phyloP scores from a whole-genome alignment of 371 early-diverging fungal genomes.

The Apophysomyces trapeziformis region DNA sequence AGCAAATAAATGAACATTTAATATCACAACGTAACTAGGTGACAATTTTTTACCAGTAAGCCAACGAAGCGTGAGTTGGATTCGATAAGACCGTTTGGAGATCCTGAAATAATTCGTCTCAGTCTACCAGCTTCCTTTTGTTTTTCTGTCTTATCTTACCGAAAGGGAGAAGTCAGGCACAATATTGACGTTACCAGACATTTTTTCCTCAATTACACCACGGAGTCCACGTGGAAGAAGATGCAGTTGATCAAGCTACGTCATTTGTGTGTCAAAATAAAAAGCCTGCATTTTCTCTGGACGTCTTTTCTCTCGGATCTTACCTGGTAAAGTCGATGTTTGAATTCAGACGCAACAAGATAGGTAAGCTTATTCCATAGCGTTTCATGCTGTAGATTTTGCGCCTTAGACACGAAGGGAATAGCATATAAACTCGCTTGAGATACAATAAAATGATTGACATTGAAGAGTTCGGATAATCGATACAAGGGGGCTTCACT shows the following conservation, averaged over 20 bases:
- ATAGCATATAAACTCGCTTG: slow-evolving; percentile 71
- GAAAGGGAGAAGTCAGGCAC: slow-evolving; percentile 54
- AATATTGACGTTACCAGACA: slow-evolving; percentile 73
- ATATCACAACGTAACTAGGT: background rate
- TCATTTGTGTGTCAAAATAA: background rate
- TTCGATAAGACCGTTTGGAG: slow-evolving; percentile 76
- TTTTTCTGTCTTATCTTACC: slow-evolving; percentile 28
- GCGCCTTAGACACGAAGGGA: slow-evolving; percentile 64
- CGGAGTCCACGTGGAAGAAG: slow-evolving; percentile 61
- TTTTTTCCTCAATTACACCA: slow-evolving; percentile 64
- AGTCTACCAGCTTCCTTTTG: background rate
- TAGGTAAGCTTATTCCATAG: slow-evolving; percentile 45
- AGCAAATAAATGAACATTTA: background rate
- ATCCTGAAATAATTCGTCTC: slow-evolving; percentile 45
- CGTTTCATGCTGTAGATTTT: slow-evolving; percentile 53
- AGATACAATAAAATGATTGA: slow-evolving; percentile 79
- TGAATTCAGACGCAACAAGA: slow-evolving; percentile 63
- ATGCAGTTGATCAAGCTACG: slow-evolving; percentile 61
- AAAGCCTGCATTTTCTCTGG: background rate
- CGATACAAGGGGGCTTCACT: slow-evolving; percentile 69
- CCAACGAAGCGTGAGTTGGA: slow-evolving; percentile 70
- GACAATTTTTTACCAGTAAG: slow-evolving; percentile 59
- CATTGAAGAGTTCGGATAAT: slow-evolving; percentile 75
- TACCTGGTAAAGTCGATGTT: slow-evolving; percentile 67
- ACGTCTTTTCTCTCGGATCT: background rate